Evolutionary conservation across 805 yeast genomes (phyloP), one percentile per base, ranked within the genome.

Genomic region (Blastobotrys chiropterorum): DNA sequence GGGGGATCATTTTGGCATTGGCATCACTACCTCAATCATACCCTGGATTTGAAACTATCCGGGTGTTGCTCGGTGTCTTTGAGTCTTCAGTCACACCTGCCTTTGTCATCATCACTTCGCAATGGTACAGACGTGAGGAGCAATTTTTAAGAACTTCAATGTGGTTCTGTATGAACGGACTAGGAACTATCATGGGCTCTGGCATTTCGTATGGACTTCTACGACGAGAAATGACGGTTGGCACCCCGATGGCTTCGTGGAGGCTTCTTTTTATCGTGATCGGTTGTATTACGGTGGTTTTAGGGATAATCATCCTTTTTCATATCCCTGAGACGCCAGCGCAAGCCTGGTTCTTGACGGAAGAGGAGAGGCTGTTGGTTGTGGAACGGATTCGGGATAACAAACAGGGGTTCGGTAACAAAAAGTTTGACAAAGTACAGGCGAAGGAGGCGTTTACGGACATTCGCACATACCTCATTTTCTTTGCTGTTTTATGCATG

Each of bases 1-100:
- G 90, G 90, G 89, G 89, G 17, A 59, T 63, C 26, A 63, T 81
- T n/a, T 66, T 82, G 31, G 22, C 71, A 78, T 41, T 68, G 78
- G 45, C 15, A 16, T 77, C 75, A 1, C 16, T 22, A 16, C 75
- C 82, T 1, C 61, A 71, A 40, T 67, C 63, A 21, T 76, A 71
- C 52, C 68, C 75, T 6, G 75, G 80, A 0, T 71, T 80, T 48
- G 58, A 79, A 21, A 70, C 74, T 7, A 64, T 75, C 16, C 68
- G 85, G 58, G 72, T 72, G 2, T 58, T 79, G 40, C 62, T 79
- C 30, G 85, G 85, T n/a, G 64, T 71, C 53, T 65, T 78, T 2
- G 85, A 80, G 60, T 69, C 78, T 52, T 68, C 73, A 15, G 74
- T 81, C 19, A 75, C 81, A 19, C 86, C 87, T 2, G 76, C 81